A percentile compares a stretch with the other conserved stretches of the same genome.
These are phyloP conservation scores for Solanum chmielewskii DNA, from an alignment of 257 asterid genomes.

Conservation along the genomic window DNA sequence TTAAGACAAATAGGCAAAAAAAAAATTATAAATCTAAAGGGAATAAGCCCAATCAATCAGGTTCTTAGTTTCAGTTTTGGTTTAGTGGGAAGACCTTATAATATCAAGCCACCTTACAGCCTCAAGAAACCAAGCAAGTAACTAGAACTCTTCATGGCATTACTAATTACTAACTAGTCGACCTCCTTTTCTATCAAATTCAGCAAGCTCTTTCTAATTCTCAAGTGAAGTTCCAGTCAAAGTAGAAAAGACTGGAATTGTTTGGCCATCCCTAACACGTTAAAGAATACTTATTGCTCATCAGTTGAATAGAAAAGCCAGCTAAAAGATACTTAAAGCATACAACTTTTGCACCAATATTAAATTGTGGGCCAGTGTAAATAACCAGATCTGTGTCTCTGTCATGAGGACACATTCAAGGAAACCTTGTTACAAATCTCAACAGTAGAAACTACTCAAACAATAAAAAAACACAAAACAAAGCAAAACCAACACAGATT, in stretches of 20 bases:
- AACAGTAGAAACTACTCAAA: not conserved
- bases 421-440: not conserved
- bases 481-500: not conserved
- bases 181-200: not conserved
- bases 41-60: not conserved
- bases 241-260: not conserved
- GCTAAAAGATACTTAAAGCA: not conserved
- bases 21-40: not conserved
- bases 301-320: not conserved
- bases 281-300: not conserved
- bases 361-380: too few relatives aligned
- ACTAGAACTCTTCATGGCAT: not conserved
- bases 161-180: not conserved
- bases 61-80: not conserved
- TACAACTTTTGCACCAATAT: not conserved
- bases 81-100: not conserved
- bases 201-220: not conserved
- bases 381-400: not conserved
- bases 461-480: not conserved
- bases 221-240: not conserved
- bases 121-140: not conserved
- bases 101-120: not conserved
- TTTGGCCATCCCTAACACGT: not conserved
- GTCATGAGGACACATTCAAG: not conserved
- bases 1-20: not conserved